Base-by-base conservation (phyloP, 2,329 filamentous ascomycete species). In the Cytospora schulzeri region DNA sequence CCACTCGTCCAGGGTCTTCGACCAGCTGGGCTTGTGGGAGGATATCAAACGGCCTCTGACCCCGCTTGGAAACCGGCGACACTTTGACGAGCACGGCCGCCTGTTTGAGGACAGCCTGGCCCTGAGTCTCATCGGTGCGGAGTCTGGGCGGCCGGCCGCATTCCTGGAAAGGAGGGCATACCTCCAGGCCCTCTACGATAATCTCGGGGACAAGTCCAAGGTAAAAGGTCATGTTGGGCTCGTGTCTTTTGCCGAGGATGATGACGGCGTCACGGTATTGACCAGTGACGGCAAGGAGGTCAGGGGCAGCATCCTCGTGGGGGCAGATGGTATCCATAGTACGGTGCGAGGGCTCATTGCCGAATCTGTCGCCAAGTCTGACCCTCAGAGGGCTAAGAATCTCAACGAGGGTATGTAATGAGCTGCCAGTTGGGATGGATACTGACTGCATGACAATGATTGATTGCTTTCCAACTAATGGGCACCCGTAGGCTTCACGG, bases 301-400 rank as follows among this genome's bases (percentile, higher is more conserved):
- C 57, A 56, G 55, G 45, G 67, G 68, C 12, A 65, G 62, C 55
- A 66, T 69, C 15, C 66, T 69, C 5, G 48, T 69, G 28, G 67
- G 67, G 12, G 66, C 68, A 24, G 66, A 68, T 50, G 64, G 66
- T 7, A 58, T 64, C 22, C 66, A 66, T 15, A 66, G 64, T 28
- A 28, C 51, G 15, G 50, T 66, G 22, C 57, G 61, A 15, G 1
- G 12, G 45, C 53, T 66, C 41, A 38, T 66, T 17, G 61, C 54
- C 29, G 53, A 57, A 7, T 22, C 57, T 19, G 31, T 51, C 17
- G 63, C 48, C 4, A 26, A 8, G 22, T 38, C 52, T 2, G 64
- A 63, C 29, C 17, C 66, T n/a, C 9, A 26, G n/a, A 28, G 35
- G 22, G 54, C 58, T 17, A 33, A 8, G 33, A 6, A 33, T 3